These are phyloP conservation scores for Podosphaera fusca DNA, from an alignment of 2,329 filamentous ascomycete species.

Conservation along the genomic window DNA sequence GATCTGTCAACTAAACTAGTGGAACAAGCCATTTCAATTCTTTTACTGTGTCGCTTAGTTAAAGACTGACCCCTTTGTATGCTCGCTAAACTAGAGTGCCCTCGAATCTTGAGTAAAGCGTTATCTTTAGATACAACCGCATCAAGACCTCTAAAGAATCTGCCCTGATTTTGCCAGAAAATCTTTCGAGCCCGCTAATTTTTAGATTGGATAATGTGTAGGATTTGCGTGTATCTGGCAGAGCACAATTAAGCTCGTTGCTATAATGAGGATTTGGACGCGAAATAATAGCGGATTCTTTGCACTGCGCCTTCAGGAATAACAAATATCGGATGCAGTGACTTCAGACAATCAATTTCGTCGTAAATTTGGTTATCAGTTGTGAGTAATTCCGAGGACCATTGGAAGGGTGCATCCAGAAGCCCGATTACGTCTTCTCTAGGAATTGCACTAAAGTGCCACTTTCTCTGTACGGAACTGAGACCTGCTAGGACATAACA, in stretches of 20 bases:
- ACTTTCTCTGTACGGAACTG: constrained; percentile 55
- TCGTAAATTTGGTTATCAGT: constrained; percentile 42
- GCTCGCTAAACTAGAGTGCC: too few relatives aligned
- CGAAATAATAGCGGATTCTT: constrained; percentile 13
- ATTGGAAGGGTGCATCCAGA: constrained; percentile 17
- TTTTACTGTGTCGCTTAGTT: too few relatives aligned
- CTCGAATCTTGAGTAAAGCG: too few relatives aligned
- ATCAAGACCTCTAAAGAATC: too few relatives aligned
- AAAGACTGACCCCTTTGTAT: too few relatives aligned
- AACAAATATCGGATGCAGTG: constrained; percentile 67
- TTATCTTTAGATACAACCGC: too few relatives aligned
- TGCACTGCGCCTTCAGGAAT: constrained; percentile 38
- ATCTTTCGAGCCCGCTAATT: too few relatives aligned
- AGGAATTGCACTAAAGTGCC: constrained; percentile 20
- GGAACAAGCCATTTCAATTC: too few relatives aligned
- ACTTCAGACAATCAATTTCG: constrained; percentile 41
- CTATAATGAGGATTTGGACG: constrained; percentile 5
- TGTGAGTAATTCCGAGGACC: constrained; percentile 20
- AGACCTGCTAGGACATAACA: constrained; percentile 78
- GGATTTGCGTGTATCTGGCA: too few relatives aligned
- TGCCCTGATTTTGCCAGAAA: too few relatives aligned
- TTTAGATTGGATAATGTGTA: too few relatives aligned
- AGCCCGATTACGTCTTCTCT: constrained; percentile 16
- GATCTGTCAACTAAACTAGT: too few relatives aligned
- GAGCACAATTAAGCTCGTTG: neutral